phyloP scores from a whole-genome alignment of 2,329 filamentous ascomycete species.

The Botrytis porri region DNA sequence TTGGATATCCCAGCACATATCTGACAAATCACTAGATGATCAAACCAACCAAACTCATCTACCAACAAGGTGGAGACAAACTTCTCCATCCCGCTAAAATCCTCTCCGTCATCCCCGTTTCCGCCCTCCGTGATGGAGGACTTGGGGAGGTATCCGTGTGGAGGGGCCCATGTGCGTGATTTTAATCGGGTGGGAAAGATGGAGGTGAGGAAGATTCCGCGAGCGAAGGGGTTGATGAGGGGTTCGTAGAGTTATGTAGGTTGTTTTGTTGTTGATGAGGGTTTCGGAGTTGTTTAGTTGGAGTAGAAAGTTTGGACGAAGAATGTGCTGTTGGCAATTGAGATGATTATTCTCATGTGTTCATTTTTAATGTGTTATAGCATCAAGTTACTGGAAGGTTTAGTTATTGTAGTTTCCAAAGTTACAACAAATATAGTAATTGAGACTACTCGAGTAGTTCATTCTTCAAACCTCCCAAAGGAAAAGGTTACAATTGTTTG shows the following conservation, averaged over 20 bases:
- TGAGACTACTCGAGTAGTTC: not conserved
- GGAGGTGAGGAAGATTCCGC: not conserved
- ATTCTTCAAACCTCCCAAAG: not conserved
- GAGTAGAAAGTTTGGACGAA: not conserved
- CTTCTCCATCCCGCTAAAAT: not conserved
- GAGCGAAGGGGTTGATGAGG: not conserved
- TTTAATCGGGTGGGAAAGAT: not conserved
- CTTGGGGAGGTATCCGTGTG: not conserved
- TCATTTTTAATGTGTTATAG: not conserved
- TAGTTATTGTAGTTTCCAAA: not conserved
- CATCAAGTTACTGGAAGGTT: not conserved
- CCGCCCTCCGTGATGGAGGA: not conserved
- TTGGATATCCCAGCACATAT: not conserved
- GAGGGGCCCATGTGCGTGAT: not conserved
- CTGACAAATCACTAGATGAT: not conserved
- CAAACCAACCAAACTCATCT: not conserved
- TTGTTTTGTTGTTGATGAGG: not conserved
- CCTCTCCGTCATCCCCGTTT: not conserved
- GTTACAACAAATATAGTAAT: too few species aligned
- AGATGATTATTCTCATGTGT: not conserved
- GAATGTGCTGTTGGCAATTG: not conserved
- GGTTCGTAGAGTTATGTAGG: not conserved
- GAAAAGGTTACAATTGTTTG: not conserved
- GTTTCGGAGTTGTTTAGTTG: not conserved
- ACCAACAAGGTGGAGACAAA: not conserved